Percentiles rank a stretch among this genome's conserved stretches.
These are phyloP conservation scores for Podosphaera fusca DNA, from an alignment of 2,329 filamentous ascomycete species.

Conservation along the genomic window DNA sequence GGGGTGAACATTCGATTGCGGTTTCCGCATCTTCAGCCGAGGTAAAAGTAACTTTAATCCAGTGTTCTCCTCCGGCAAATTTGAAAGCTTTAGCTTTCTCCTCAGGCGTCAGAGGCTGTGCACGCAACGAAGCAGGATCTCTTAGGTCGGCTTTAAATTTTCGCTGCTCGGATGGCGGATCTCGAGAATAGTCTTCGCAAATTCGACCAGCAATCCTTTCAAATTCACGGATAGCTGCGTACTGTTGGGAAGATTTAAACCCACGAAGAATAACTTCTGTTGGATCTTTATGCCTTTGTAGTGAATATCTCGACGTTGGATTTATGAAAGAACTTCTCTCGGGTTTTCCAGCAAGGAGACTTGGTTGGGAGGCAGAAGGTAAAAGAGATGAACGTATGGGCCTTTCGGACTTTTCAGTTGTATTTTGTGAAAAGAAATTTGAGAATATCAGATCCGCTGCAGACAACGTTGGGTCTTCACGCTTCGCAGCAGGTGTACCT, in stretches of 20 bases:
- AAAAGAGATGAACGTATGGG: constrained; percentile 14
- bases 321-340: constrained; percentile 10
- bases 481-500: constrained; percentile 25
- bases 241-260: constrained; percentile 46
- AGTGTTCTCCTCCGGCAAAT: constrained; percentile 67
- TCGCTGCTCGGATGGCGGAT: constrained; percentile 46
- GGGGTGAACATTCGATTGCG: constrained; percentile 46
- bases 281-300: constrained; percentile 32
- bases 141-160: constrained; percentile 54
- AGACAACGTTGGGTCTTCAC: constrained; percentile 37
- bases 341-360: constrained; percentile 16
- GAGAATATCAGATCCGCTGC: constrained; percentile 39
- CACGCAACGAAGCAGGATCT: constrained; percentile 45
- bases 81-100: constrained; percentile 61
- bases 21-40: constrained; percentile 46
- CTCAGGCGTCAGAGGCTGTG: constrained; percentile 39
- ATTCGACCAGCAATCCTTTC: constrained; percentile 69
- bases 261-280: constrained; percentile 74
- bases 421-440: constrained; percentile 28
- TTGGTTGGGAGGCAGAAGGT: constrained; percentile 16
- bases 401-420: constrained; percentile 9
- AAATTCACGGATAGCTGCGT: constrained; percentile 73
- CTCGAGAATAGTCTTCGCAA: constrained; percentile 80
- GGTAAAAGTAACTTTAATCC: constrained; percentile 75
- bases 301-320: constrained; percentile 9